These are phyloP conservation scores for Pseudoscleropodium purum DNA, from an alignment of 225 moss, liverwort and hornwort genomes.

Conservation along the genomic window DNA sequence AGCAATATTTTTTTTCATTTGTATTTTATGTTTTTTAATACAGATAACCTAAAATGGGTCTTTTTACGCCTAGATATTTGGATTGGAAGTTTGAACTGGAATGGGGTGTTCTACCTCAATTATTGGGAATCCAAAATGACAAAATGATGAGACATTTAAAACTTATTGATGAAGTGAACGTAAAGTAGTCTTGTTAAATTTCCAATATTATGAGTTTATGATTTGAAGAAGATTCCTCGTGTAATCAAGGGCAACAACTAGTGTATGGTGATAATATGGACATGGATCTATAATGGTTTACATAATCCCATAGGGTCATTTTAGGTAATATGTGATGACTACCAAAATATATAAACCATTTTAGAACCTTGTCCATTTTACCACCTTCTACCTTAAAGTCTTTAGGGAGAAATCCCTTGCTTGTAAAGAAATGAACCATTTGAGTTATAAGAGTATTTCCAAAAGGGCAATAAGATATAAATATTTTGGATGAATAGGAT, in stretches of 20 bases:
- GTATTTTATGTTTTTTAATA: neutral
- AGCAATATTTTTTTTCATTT: neutral
- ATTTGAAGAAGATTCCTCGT: neutral
- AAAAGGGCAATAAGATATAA: neutral
- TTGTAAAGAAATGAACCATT: neutral
- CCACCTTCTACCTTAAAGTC: too few species aligned
- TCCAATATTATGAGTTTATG: neutral
- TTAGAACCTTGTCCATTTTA: neutral
- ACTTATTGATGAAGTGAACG: neutral
- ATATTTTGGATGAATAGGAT: neutral
- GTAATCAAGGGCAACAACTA: neutral
- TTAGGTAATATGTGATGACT: neutral
- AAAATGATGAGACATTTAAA: neutral
- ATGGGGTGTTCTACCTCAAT: accelerated
- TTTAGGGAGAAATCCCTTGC: neutral
- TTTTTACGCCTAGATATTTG: neutral
- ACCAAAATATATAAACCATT: neutral
- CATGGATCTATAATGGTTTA: neutral
- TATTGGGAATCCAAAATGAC: neutral
- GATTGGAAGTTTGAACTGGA: accelerated
- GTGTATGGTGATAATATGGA: neutral
- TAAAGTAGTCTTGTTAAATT: neutral
- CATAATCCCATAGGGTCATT: neutral
- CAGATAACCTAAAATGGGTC: neutral
- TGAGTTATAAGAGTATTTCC: neutral